A percentile compares a stretch with the other conserved stretches of the same genome.
Evolutionary conservation across 805 yeast genomes (phyloP).

Genomic region (Candida khao-thaluensis): DNA sequence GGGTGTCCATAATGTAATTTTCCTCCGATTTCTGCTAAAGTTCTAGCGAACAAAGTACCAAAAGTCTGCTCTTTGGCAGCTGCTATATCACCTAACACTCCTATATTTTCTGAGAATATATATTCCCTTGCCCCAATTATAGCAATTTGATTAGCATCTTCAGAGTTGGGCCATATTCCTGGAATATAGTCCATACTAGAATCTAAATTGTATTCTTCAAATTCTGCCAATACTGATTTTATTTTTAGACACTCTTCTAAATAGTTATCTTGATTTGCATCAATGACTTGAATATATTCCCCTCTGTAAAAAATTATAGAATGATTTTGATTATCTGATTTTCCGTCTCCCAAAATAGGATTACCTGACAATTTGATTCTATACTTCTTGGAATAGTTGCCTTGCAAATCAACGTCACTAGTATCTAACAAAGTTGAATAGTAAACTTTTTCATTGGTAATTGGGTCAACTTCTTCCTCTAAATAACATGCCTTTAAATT

Average conservation of each 20-base stretch:
- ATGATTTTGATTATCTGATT: constrained; percentile 92
- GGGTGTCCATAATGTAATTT: constrained; percentile 97
- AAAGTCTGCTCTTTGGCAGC: constrained; percentile 98
- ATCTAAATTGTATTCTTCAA: constrained; percentile 70
- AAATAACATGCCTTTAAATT: constrained; percentile 56
- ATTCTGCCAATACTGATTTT: constrained; percentile 82
- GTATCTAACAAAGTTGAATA: constrained; percentile 60
- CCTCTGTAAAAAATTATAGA: constrained; percentile 86
- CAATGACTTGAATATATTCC: constrained; percentile 91
- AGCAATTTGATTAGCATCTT: constrained; percentile 54
- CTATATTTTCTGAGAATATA: constrained; percentile 89
- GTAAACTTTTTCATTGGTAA: constrained; percentile 42
- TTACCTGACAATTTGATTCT: constrained; percentile 83
- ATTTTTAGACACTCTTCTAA: constrained; percentile 92
- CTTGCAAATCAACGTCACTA: constrained; percentile 14
- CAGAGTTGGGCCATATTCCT: constrained; percentile 2
- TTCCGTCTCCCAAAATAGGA: constrained; percentile 95
- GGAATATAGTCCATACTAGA: constrained; percentile 41
- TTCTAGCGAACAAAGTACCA: constrained; percentile 92
- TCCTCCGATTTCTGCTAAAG: constrained; percentile 91
- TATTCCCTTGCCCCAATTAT: constrained; percentile 94
- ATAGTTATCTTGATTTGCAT: constrained; percentile 95
- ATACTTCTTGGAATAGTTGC: constrained; percentile 36
- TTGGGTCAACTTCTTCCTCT: constrained; percentile 42
- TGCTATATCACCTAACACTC: constrained; percentile 92